These are phyloP conservation scores for Saccharomycopsis fodiens DNA, from an alignment of 805 yeast genomes.

Conservation along the genomic window DNA sequence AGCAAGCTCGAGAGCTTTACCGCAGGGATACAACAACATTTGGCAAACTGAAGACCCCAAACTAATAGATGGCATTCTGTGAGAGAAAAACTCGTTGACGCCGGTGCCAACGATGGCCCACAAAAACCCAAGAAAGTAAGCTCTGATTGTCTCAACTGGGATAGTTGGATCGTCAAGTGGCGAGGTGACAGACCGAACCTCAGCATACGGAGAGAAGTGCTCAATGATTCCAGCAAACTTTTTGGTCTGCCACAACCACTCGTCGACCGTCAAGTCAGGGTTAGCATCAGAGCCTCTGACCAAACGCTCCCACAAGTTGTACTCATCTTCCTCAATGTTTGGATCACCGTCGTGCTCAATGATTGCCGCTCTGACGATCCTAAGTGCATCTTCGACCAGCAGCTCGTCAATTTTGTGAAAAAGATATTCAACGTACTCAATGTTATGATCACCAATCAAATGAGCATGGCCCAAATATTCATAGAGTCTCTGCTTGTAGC, in stretches of 20 bases:
- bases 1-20: conserved; percentile 32
- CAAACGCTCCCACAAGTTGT: conserved; percentile 28
- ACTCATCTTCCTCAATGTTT: conserved; percentile 34
- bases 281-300: conserved; percentile 23
- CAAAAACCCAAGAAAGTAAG: conserved; percentile 31
- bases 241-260: conserved; percentile 25
- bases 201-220: conserved; percentile 54
- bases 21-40: conserved; percentile 39
- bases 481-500: conserved; percentile 23
- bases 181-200: conserved; percentile 56
- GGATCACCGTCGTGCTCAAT: conserved; percentile 40
- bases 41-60: conserved; percentile 38
- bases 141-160: conserved; percentile 43
- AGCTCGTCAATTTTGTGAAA: conserved; percentile 34
- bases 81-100: conserved; percentile 49
- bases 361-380: conserved; percentile 32
- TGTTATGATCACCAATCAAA: neutral
- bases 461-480: conserved; percentile 22
- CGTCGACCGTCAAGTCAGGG: conserved; percentile 21
- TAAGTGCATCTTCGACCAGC: conserved; percentile 32
- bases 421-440: conserved; percentile 23
- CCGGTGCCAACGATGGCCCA: conserved; percentile 49
- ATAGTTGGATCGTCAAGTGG: conserved; percentile 40
- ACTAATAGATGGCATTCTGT: conserved; percentile 45
- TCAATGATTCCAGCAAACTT: conserved; percentile 31